These are phyloP conservation scores for Fagus crenata DNA, from an alignment of 306 rosid species.

Conservation along the genomic window DNA sequence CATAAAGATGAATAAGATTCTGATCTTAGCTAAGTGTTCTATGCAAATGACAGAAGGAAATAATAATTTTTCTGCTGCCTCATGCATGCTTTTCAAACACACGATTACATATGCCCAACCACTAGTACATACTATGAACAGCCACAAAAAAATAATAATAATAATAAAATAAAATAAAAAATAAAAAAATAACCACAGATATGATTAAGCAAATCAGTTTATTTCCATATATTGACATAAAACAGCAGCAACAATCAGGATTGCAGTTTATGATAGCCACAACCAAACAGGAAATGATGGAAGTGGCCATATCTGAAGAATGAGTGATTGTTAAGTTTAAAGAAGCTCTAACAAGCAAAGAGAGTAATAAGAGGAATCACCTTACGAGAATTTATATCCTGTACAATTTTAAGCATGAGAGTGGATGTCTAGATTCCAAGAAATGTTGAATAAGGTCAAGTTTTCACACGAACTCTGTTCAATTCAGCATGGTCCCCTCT, in stretches of 20 bases:
- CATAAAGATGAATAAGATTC: no score
- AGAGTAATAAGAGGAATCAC: constrained; percentile 23
- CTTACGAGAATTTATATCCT: constrained; percentile 26
- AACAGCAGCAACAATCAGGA: neutral
- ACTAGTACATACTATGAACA: neutral
- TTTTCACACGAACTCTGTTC: constrained; percentile 31
- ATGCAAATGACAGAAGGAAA: neutral
- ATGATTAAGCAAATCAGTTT: neutral
- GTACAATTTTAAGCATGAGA: constrained; percentile 25
- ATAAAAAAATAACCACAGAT: neutral
- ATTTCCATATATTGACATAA: neutral
- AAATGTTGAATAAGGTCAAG: constrained; percentile 30
- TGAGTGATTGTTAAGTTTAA: neutral
- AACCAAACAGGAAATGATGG: neutral
- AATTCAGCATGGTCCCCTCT: constrained; percentile 33
- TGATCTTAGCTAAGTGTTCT: neutral
- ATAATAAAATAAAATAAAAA: no score
- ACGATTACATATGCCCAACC: neutral
- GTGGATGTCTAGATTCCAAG: constrained; percentile 14
- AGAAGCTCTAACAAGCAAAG: constrained; percentile 17
- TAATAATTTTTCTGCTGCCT: neutral
- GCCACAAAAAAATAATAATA: neutral
- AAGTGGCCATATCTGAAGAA: neutral
- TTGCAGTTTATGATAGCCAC: neutral
- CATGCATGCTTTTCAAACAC: neutral